Base-by-base conservation (phyloP, 2,329 filamentous ascomycete genomes). In the Incumbomyces delicatus region DNA sequence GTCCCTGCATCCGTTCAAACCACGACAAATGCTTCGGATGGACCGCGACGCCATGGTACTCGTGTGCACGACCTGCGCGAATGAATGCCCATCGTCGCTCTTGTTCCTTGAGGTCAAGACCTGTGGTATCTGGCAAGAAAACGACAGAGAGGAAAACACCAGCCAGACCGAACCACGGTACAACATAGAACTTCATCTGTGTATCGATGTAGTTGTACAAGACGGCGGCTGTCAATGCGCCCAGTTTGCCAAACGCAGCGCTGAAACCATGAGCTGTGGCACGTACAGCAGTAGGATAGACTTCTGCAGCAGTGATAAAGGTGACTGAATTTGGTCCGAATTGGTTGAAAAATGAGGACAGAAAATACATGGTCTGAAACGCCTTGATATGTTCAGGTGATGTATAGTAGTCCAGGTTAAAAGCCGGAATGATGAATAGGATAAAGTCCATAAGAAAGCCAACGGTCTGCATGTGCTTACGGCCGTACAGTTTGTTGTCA, bases 291-390 rank as follows among this genome's bases (percentile, higher is more conserved):
- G 89, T 95, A 8, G 90, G 90, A 75, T 87, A 96, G n/a, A 95
- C 87, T 66, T 96, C 90, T 36, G 87, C 90, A 36, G 90, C 90
- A 31, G 94, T 86, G 56, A 96, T 78, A 84, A 96, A 96, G 52
- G 89, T 95, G 60, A 95, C 88, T 39, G 81, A 83, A 76, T 96
- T 96, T 67, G 90, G 90, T 11, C 90, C 90, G 61, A 96, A 96
- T 65, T 96, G 90, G 76, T 95, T 95, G 81, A 96, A 96, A 75
- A 96, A 96, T 18, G 87, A 94, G 6, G 87, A 94, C 57, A 96
- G 66, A 71, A 95, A 95, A 76, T 95, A 58, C 87, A 96, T 95
- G 62, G 89, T 81, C 72, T 95, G 89, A 81, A 96, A 96, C n/a
- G 76, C 73, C 61, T 87, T 81, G 64, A 95, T 83, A 58, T 87